Percentiles rank a stretch among this genome's conserved stretches.
These are phyloP conservation scores for Hanseniaspora pseudoguilliermondii DNA, from an alignment of 805 yeast species.

Conservation along the genomic window DNA sequence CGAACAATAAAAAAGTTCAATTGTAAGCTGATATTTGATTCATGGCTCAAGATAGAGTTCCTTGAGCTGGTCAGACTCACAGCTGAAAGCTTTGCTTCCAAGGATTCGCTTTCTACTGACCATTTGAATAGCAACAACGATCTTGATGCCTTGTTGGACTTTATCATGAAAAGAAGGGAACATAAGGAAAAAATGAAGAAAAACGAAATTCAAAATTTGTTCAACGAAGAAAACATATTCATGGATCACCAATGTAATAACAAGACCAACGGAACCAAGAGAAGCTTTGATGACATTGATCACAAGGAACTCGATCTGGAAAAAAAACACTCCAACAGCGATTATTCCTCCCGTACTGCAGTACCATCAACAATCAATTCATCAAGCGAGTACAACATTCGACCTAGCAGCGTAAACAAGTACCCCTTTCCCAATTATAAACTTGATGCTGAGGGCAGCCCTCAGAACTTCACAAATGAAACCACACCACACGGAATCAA, in stretches of 20 bases:
- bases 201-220: neutral
- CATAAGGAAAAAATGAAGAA: neutral
- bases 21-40: conserved; percentile 48
- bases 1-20: conserved; percentile 50
- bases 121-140: neutral
- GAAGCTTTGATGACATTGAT: neutral
- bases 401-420: neutral
- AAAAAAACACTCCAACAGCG: neutral
- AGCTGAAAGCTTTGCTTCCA: neutral
- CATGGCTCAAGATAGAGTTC: conserved; percentile 57
- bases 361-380: neutral
- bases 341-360: neutral
- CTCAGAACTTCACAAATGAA: neutral
- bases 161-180: conserved; percentile 3
- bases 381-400: neutral
- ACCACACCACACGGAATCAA: neutral
- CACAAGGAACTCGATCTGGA: neutral
- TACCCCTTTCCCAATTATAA: conserved; percentile 5
- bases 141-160: neutral
- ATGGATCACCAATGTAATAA: neutral
- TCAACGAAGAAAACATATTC: neutral
- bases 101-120: neutral
- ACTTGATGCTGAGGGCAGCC: neutral
- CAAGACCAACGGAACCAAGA: neutral
- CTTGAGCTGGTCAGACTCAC: conserved; percentile 35